phyloP scores from a whole-genome alignment of 2,329 filamentous ascomycete genomes.

The Verticillium longisporum region DNA sequence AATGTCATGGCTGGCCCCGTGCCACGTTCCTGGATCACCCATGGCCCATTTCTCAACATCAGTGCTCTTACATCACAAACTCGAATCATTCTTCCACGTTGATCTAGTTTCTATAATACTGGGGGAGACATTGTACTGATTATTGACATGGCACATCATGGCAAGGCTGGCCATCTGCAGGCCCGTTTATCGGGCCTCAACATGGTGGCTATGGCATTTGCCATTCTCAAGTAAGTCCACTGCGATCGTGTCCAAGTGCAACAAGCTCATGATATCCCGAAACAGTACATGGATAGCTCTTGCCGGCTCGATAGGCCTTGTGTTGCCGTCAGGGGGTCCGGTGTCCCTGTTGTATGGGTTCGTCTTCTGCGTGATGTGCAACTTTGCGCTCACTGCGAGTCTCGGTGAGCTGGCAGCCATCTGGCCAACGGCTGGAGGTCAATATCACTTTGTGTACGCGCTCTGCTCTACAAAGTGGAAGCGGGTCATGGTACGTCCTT shows the following conservation, averaged over 20 bases:
- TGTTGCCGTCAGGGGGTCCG: constrained; percentile 32
- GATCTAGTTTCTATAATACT: not conserved
- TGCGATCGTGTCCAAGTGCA: not conserved
- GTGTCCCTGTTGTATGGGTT: constrained; percentile 37
- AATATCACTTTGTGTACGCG: constrained; percentile 37
- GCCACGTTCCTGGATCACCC: not conserved
- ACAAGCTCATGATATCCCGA: not conserved
- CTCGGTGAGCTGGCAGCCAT: constrained; percentile 35
- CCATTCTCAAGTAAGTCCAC: constrained; percentile 30
- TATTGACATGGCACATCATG: not conserved
- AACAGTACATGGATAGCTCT: constrained; percentile 30
- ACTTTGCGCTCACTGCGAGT: constrained; percentile 31
- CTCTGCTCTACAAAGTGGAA: constrained; percentile 30
- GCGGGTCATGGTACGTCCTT: constrained; percentile 21
- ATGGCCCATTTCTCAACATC: not conserved
- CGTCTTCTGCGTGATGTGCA: constrained; percentile 37
- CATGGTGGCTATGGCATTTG: constrained; percentile 36
- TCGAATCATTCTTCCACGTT: not conserved
- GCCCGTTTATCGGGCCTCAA: constrained; percentile 30
- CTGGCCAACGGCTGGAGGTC: constrained; percentile 39
- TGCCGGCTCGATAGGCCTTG: constrained; percentile 32
- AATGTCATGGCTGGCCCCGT: not conserved
- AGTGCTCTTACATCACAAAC: not conserved
- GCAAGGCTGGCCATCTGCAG: constrained; percentile 21
- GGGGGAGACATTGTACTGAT: not conserved